These are phyloP conservation scores for Cytospora piceicola DNA, from an alignment of 2,329 filamentous ascomycete genomes.

Conservation along the genomic window DNA sequence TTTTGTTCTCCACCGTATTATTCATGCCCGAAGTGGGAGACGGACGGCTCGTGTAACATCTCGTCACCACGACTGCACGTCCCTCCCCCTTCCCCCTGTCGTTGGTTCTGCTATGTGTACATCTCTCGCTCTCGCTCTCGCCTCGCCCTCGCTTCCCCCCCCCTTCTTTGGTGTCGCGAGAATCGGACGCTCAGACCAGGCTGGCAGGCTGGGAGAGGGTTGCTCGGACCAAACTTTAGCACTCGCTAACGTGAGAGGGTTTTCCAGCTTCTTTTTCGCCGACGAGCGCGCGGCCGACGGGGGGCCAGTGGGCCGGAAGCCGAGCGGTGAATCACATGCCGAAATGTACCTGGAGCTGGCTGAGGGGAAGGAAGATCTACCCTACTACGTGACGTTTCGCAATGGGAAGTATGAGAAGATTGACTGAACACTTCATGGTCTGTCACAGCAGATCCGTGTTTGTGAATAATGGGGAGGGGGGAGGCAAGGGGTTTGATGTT, in stretches of 20 bases:
- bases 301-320: slow-evolving; percentile 8
- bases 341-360: slow-evolving; percentile 19
- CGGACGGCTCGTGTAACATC: not conserved
- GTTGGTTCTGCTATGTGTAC: not conserved
- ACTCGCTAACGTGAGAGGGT: slow-evolving; percentile 3
- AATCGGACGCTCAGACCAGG: not conserved
- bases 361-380: slow-evolving; percentile 23
- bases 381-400: slow-evolving; percentile 29
- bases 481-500: not conserved
- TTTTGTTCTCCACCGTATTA: not conserved
- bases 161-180: not conserved
- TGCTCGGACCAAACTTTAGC: not conserved
- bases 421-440: not conserved
- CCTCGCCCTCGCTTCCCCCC: too few relatives aligned
- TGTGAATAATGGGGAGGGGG: not conserved
- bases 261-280: slow-evolving; percentile 30
- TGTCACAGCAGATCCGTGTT: not conserved
- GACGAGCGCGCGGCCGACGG: slow-evolving; percentile 30
- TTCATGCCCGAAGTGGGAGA: not conserved
- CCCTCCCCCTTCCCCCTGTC: not conserved
- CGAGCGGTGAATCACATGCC: slow-evolving; percentile 17
- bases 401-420: slow-evolving; percentile 27
- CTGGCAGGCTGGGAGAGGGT: too few relatives aligned
- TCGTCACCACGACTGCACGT: not conserved
- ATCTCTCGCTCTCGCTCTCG: too few relatives aligned